Base-by-base conservation (phyloP, 2,329 filamentous ascomycete species). In the Fusarium anthophilum region DNA sequence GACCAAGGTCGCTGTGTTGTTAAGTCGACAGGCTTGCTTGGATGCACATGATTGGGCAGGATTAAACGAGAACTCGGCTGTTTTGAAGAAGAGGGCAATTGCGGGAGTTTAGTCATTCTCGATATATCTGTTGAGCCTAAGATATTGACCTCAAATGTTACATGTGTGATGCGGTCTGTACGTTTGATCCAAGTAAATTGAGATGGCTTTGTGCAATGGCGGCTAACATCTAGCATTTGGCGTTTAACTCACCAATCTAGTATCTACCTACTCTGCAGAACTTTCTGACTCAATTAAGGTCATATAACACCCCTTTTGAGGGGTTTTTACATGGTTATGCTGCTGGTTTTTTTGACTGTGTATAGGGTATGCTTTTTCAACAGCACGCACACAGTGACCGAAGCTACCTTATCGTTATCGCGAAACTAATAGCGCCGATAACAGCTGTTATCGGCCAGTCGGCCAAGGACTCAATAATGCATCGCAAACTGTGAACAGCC, bases 21-120 rank as follows among this genome's bases (percentile, higher is more conserved):
- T 65, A 4, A 66, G 60, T 38, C 48, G 59, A 15, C 63, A 66
- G n/a, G 63, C 63, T 18, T 66, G 63, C 22, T 48, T 66, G 48
- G 63, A 65, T 14, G 63, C 63, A 3, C 60, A 65, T 48, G 41
- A 66, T n/a, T 66, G 63, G 63, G 35, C 43, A 2, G 63, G 63
- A 0, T 14, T 66, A 15, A 65, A 65, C 22, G 63, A 54, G 10
- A 65, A 65, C 17, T 66, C 59, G 30, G 63, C 60, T 22, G 60
- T 66, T 4, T 43, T 66, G 13, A 66, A 65, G 35, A 66, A 66
- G 7, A 48, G 63, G 4, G 63, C 63, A 1, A 66, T 66, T 14
- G 26, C 20, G 2, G 62, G 62, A 26, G 38, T 64, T 15, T 64
- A 63, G 18, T n/a, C 22, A 26, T 12, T 6, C 4, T 5, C 1